Evolutionary conservation across 2,329 filamentous ascomycete species (phyloP).

Genomic region (Cladosporium cucumerinum): DNA sequence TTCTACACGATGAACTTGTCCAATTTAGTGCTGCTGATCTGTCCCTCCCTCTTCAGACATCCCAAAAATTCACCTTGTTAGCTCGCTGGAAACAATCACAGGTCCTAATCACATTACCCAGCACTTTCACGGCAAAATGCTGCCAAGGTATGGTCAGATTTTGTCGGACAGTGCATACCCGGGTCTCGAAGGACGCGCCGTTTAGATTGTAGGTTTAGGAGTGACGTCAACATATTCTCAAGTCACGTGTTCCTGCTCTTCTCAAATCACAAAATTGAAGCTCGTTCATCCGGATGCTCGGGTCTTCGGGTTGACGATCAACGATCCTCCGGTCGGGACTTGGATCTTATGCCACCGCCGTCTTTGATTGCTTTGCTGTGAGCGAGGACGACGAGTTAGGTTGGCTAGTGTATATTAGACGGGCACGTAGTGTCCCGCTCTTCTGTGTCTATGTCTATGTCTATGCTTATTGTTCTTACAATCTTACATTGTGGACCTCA

Average conservation of each 20-base stretch:
- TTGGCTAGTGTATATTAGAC: too few relatives aligned
- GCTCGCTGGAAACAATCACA: background rate
- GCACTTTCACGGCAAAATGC: background rate
- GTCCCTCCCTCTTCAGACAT: background rate
- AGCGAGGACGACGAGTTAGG: background rate
- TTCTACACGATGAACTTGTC: background rate
- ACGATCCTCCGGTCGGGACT: background rate
- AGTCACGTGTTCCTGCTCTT: background rate
- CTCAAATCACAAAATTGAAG: background rate
- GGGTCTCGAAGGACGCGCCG: background rate
- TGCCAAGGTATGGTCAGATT: background rate
- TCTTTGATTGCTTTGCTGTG: background rate
- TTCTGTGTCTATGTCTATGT: background rate
- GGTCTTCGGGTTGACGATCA: background rate
- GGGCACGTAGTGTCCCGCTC: background rate
- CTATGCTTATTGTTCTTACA: background rate
- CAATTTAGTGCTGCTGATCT: background rate
- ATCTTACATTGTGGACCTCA: background rate
- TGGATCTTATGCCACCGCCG: background rate
- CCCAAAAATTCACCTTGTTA: background rate
- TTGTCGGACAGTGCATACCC: background rate
- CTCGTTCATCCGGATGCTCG: background rate
- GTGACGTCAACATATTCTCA: background rate
- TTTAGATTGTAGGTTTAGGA: background rate
- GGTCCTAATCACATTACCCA: background rate